Evolutionary conservation across 2,329 filamentous ascomycete genomes (phyloP).

Genomic region (Colletotrichum filicis): DNA sequence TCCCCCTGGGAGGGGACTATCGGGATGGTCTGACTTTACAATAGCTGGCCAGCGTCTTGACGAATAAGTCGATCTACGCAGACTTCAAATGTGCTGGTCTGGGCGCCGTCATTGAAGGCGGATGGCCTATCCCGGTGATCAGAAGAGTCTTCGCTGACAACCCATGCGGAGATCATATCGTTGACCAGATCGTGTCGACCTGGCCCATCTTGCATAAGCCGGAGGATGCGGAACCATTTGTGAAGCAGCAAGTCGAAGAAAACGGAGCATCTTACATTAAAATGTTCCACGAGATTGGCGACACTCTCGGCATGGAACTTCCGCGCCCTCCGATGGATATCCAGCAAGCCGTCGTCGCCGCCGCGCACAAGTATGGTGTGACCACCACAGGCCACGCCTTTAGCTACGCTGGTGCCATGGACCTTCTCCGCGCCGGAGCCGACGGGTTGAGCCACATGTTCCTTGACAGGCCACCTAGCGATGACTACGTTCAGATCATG

Average conservation of each 20-base stretch:
- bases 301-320: constrained; percentile 48
- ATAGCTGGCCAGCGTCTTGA: background rate
- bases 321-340: constrained; percentile 53
- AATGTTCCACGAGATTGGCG: constrained; percentile 61
- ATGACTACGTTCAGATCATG: constrained; percentile 39
- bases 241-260: constrained; percentile 45
- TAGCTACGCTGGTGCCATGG: constrained; percentile 40
- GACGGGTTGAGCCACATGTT: constrained; percentile 46
- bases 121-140: constrained; percentile 54
- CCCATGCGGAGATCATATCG: constrained; percentile 3
- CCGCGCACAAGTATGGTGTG: background rate
- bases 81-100: constrained; percentile 60
- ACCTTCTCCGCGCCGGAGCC: constrained; percentile 41
- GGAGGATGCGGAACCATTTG: constrained; percentile 53
- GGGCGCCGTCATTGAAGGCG: constrained; percentile 61
- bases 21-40: background rate
- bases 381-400: constrained; percentile 5
- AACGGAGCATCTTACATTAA: constrained; percentile 60
- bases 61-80: constrained; percentile 45
- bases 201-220: constrained; percentile 55
- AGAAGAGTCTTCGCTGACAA: constrained; percentile 31
- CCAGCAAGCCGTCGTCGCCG: constrained; percentile 46
- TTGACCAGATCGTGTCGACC: constrained; percentile 42
- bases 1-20: background rate
- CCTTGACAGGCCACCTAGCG: constrained; percentile 40